These are phyloP conservation scores for Rhodotorula mucilaginosa DNA, from an alignment of 1,284 basidiomycete genomes.

Conservation along the genomic window DNA sequence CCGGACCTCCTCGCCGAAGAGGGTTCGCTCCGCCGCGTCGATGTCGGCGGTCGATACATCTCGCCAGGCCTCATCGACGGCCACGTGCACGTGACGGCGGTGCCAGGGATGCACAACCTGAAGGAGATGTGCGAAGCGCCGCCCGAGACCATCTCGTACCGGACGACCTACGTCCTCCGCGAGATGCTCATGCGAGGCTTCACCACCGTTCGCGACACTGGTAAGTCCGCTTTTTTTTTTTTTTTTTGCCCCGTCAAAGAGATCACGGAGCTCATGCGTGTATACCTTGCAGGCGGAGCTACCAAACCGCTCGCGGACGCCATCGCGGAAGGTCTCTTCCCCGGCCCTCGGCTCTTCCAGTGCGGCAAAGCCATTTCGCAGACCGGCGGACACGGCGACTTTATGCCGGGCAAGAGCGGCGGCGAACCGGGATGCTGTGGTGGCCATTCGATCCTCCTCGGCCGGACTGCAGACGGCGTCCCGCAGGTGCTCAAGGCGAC, in stretches of 20 bases:
- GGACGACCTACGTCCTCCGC: slow-evolving; percentile 48
- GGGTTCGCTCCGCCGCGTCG: slow-evolving; percentile 39
- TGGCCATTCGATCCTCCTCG: slow-evolving; percentile 49
- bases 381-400: slow-evolving; percentile 55
- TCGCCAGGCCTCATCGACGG: slow-evolving; percentile 53
- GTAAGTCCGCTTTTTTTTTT: not conserved
- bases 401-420: slow-evolving; percentile 41
- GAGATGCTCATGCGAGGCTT: slow-evolving; percentile 56
- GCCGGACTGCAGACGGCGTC: slow-evolving; percentile 48
- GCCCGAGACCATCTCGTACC: slow-evolving; percentile 40
- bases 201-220: slow-evolving; percentile 57
- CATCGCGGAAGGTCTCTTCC: slow-evolving; percentile 53
- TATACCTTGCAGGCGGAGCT: slow-evolving; percentile 49
- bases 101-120: slow-evolving; percentile 49
- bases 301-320: slow-evolving; percentile 52
- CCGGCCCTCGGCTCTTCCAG: slow-evolving; percentile 54
- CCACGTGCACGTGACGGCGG: slow-evolving; percentile 56
- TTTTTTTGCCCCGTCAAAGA: too few species aligned
- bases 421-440: slow-evolving; percentile 52
- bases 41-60: slow-evolving; percentile 51
- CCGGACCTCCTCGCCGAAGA: slow-evolving; percentile 24
- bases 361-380: slow-evolving; percentile 56
- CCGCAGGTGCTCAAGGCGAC: slow-evolving; percentile 53
- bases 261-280: not conserved
- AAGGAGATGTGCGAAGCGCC: slow-evolving; percentile 49